Conservation (phyloP, 2,329 filamentous ascomycete genomes). For the Pezicula radicicola region DNA sequence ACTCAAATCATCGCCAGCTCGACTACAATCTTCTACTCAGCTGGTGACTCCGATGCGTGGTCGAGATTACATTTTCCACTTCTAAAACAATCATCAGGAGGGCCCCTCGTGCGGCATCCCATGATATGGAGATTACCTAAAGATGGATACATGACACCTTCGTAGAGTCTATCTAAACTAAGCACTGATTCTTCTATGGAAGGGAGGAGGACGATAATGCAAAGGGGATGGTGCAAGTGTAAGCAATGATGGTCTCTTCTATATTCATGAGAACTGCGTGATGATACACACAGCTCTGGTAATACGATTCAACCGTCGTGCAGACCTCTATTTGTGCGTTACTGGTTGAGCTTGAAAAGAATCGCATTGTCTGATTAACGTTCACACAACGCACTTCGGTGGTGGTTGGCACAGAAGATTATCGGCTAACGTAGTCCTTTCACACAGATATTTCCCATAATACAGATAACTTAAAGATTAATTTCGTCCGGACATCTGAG, state of each 20-base stretch:
- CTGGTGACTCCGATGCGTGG: conserved; percentile 70
- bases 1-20: conserved; percentile 73
- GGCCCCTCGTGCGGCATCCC: conserved; percentile 54
- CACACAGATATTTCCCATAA: too few species aligned
- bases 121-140: conserved; percentile 69
- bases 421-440: too few species aligned
- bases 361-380: conserved; percentile 42
- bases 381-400: too few species aligned
- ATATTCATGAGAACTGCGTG: conserved; percentile 10
- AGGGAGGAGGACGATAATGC: background rate
- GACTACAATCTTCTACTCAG: conserved; percentile 48
- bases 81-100: conserved; percentile 82
- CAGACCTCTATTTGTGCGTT: conserved; percentile 15
- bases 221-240: conserved; percentile 2
- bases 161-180: too few species aligned
- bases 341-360: conserved; percentile 49
- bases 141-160: conserved; percentile 49
- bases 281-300: conserved; percentile 38
- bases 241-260: conserved; percentile 5
- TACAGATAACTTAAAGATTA: too few species aligned
- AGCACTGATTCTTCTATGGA: too few species aligned
- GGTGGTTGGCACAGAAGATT: too few species aligned
- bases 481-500: too few species aligned
- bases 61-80: conserved; percentile 65
- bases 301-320: conserved; percentile 50